Evolutionary conservation across 345 rosid genomes (phyloP), one percentile per base, ranked within the genome.

Genomic region (Bruguiera parviflora): DNA sequence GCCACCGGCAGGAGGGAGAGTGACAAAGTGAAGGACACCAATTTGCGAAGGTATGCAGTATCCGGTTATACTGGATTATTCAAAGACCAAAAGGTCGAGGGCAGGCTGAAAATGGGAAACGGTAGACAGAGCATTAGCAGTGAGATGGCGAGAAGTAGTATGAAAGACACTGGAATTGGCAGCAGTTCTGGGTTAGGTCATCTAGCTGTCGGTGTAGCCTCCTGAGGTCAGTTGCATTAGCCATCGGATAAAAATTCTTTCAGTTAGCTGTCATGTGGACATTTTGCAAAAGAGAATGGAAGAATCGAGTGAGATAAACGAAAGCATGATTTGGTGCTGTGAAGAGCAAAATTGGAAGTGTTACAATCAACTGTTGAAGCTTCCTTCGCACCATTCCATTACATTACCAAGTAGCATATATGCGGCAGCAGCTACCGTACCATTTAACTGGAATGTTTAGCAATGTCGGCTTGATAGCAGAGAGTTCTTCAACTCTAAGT

Each of bases 121-220:
- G 75, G 35, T 21, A 79, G 77, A 76, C 74, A 53, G 53, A 79
- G 63, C 77, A 39, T 39, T 63, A 76, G 63, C 78, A 33, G 46
- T 43, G 79, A 75, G 71, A 73, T 63, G 78, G 53, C 67, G 71
- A 83, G 82, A 32, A 84, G 78, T 73, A 80, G 67, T 32, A 74
- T 71, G 27, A 75, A 76, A 82, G 77, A 73, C 39, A 73, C 63
- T 39, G 79, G 79, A 65, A 66, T 72, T 24, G 65, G 77, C 58
- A 66, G 73, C 65, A 71, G 33, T 47, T 66, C 88, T 5, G 74
- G 76, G 68, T 71, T 75, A 53, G 79, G 79, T 46, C 73, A 47
- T 65, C 32, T 77, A 57, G 80, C 87, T 24, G 81, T 78, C 37
- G 82, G 84, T 9, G 86, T 81, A 31, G 79, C 84, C 31, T 86